Evolutionary conservation across 2,329 filamentous ascomycete species (phyloP), one percentile per base, ranked within the genome.

Genomic region (Venturia carpophila): DNA sequence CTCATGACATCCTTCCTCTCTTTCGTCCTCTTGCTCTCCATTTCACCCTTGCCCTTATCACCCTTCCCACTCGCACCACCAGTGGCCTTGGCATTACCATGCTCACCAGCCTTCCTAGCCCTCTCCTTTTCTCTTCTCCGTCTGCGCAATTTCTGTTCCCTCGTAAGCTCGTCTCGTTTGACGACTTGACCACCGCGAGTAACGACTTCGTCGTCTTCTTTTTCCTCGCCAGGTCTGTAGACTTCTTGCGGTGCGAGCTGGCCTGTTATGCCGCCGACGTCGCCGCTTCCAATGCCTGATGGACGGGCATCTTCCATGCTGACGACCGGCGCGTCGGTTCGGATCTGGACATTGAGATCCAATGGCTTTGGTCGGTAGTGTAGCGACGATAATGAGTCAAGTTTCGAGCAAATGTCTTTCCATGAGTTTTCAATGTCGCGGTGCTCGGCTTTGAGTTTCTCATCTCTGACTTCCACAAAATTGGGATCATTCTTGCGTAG

Each of bases 291-390:
- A 0, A 62, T 42, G 17, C 88, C 91, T 19, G 89, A 88, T 9
- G 94, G 93, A 71, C 96, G 89, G 1, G 92, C 93, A 73, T 99
- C 94, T 79, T 99, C 94, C 89, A 97, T 96, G 69, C 85, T 83
- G 69, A 97, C 87, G 3, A 90, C 91, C n/a, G 92, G 91, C 4
- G 94, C 90, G 76, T 97, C 93, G 34, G 91, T 84, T 42, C 97
- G 88, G 65, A 97, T 89, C 55, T 90, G 92, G 68, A 99, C 84
- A 58, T 85, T 85, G n/a, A 91, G 86, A 63, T 88, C 88, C 1
- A 88, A 83, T 13, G 90, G 87, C 79, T 92, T 95, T 64, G 94
- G 94, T 76, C 91, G 92, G 83, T 96, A 97, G 78, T 97, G 90
- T 87, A 91, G 96, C 74, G 90, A 96, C 76, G 87, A 92, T 68